Evolutionary conservation across 1,284 basidiomycete genomes (phyloP).

Genomic region (Puccinia triticina): DNA sequence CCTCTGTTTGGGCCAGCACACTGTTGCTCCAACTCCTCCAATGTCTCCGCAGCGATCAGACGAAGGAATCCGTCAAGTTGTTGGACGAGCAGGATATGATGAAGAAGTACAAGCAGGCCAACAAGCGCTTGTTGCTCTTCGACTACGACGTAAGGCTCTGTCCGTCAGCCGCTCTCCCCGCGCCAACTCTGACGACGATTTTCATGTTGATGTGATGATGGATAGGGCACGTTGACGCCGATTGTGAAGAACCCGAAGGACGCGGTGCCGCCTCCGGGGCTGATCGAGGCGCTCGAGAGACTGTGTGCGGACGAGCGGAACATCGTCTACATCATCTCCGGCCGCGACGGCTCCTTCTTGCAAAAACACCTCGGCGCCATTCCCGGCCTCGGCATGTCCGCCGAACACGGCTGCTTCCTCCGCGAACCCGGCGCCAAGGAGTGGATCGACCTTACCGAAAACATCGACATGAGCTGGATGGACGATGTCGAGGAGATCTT

Average conservation of each 20-base stretch:
- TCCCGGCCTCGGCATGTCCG: slow-evolving; percentile 80
- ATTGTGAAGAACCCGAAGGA: slow-evolving; percentile 92
- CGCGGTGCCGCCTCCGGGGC: slow-evolving; percentile 77
- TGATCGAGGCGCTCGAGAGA: slow-evolving; percentile 73
- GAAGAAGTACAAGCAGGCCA: slow-evolving; percentile 70
- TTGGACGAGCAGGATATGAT: slow-evolving; percentile 72
- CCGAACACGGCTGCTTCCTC: slow-evolving; percentile 95
- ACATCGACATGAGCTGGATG: slow-evolving; percentile 98
- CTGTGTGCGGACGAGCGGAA: slow-evolving; percentile 81
- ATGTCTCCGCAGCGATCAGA: slow-evolving; percentile 77
- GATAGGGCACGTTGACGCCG: slow-evolving; percentile 86
- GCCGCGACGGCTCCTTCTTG: slow-evolving; percentile 90
- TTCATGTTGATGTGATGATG: not conserved
- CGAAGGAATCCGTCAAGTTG: slow-evolving; percentile 82
- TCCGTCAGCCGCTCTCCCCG: no score
- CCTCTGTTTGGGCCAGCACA: slow-evolving; percentile 90
- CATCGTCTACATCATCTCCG: slow-evolving; percentile 94
- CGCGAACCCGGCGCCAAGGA: slow-evolving; percentile 66
- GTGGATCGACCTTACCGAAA: slow-evolving; percentile 89
- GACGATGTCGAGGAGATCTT: slow-evolving; percentile 91
- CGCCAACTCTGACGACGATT: no score
- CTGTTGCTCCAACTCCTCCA: slow-evolving; percentile 85
- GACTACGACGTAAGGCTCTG: slow-evolving; percentile 94
- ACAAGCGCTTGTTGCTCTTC: slow-evolving; percentile 87
- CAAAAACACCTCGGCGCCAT: slow-evolving; percentile 88